Conservation (phyloP, 139 green algal genomes). For the Tetraselmis chui region DNA sequence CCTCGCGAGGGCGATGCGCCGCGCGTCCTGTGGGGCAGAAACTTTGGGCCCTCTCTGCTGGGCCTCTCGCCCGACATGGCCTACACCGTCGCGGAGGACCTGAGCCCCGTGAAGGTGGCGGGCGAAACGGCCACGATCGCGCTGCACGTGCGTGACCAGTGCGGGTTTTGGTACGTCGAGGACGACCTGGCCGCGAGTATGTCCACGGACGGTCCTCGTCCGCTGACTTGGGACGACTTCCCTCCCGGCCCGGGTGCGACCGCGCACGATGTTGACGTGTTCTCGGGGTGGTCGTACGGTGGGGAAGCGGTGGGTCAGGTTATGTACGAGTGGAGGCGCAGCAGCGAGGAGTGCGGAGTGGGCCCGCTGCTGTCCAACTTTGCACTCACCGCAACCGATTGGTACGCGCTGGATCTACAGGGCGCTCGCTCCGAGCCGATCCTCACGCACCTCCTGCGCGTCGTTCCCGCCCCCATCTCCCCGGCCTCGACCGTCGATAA, state of each 20-base stretch:
- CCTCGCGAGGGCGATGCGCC: not conserved
- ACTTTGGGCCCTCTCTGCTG: not conserved
- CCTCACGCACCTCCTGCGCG: not conserved
- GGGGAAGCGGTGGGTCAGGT: not conserved
- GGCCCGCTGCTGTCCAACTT: not conserved
- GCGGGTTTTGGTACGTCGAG: not conserved
- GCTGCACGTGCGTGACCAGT: not conserved
- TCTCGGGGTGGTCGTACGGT: not conserved
- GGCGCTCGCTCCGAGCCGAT: not conserved
- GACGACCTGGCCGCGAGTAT: not conserved
- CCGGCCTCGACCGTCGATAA: not conserved
- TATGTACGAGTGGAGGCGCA: not conserved
- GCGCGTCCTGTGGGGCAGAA: not conserved
- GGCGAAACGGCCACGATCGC: not conserved
- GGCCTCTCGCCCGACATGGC: not conserved
- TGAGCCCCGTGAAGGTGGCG: not conserved
- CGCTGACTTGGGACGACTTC: not conserved
- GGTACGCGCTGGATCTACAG: not conserved
- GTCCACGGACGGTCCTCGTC: not conserved
- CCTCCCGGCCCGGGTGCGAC: not conserved
- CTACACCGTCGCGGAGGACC: not conserved
- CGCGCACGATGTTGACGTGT: not conserved
- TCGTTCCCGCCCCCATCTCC: not conserved
- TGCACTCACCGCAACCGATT: not conserved
- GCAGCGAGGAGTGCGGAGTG: not conserved